These are phyloP conservation scores for Plasmopara viticola DNA, from an alignment of 352 stramenopile species.

Conservation along the genomic window DNA sequence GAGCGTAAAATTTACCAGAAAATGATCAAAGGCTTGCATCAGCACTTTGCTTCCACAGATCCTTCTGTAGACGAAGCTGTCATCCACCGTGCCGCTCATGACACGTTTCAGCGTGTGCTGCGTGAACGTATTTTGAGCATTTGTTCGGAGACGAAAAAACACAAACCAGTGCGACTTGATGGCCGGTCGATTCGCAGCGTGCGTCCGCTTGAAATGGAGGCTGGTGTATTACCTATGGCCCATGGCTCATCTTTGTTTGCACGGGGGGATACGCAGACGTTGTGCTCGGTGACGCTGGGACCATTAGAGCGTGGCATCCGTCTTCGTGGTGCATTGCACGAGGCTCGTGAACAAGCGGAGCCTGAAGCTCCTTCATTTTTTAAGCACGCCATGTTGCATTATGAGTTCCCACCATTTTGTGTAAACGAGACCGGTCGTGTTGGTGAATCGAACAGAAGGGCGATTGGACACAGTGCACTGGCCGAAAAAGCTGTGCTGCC, in stretches of 20 bases:
- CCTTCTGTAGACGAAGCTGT: constrained; percentile 34
- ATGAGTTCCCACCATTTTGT: constrained; percentile 97
- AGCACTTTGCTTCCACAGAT: constrained; percentile 30
- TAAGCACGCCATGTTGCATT: constrained; percentile 94
- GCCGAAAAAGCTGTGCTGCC: constrained; percentile 94
- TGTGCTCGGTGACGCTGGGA: constrained; percentile 87
- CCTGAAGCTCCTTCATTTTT: constrained; percentile 24
- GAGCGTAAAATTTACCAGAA: constrained; percentile 67
- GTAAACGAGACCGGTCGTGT: constrained; percentile 93
- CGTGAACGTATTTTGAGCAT: constrained; percentile 53
- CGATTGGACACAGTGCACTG: constrained; percentile 96
- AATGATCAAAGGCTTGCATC: constrained; percentile 57
- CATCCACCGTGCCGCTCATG: constrained; percentile 65
- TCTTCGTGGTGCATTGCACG: constrained; percentile 51
- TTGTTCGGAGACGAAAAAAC: constrained; percentile 21
- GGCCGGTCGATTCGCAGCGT: constrained; percentile 77
- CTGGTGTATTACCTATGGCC: constrained; percentile 81
- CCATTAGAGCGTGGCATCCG: constrained; percentile 68
- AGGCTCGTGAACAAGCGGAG: constrained; percentile 34
- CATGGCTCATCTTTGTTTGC: constrained; percentile 87
- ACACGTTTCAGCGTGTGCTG: constrained; percentile 70
- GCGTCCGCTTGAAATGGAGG: constrained; percentile 81
- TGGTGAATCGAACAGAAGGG: constrained; percentile 83
- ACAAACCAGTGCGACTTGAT: constrained; percentile 73
- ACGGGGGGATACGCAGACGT: constrained; percentile 84